Evolutionary conservation across 371 early-diverging fungal species (phyloP).

Genomic region (Zancudomyces culisetae): DNA sequence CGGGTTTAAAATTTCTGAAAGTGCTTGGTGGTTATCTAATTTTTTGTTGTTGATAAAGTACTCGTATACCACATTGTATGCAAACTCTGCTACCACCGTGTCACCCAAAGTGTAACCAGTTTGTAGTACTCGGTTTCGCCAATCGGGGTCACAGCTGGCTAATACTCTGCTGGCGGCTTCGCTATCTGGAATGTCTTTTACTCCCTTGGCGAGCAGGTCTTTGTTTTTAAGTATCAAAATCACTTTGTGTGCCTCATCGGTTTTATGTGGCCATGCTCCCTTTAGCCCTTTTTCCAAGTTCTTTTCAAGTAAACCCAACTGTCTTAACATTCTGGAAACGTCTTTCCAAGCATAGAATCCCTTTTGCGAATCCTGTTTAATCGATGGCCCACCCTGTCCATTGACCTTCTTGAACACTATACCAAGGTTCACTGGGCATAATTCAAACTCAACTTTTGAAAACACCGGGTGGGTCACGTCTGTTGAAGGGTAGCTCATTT

Average conservation of each 20-base stretch:
- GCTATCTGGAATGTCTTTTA: neutral
- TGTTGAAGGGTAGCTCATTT: neutral
- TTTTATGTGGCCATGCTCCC: slow-evolving; percentile 16
- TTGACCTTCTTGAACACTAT: slow-evolving; percentile 10
- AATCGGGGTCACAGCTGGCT: too few species aligned
- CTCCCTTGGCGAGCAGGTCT: slow-evolving; percentile 3
- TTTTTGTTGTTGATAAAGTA: slow-evolving; percentile 13
- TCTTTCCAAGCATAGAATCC: neutral
- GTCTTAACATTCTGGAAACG: neutral
- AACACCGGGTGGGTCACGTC: slow-evolving; percentile 9
- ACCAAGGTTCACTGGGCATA: slow-evolving; percentile 12
- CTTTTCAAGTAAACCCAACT: neutral
- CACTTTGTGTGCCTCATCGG: slow-evolving; percentile 10
- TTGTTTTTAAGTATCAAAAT: slow-evolving; percentile 16
- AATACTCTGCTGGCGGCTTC: neutral
- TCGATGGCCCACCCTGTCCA: slow-evolving; percentile 5
- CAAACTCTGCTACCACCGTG: slow-evolving; percentile 15
- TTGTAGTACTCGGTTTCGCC: neutral
- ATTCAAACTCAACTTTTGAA: slow-evolving; percentile 5
- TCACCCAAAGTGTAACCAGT: neutral
- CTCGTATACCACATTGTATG: slow-evolving; percentile 12
- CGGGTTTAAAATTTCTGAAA: slow-evolving; percentile 11
- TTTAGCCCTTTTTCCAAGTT: neutral
- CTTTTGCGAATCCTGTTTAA: neutral
- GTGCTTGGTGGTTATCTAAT: slow-evolving; percentile 9